Percentiles rank a stretch among this genome's conserved stretches.
Conservation (phyloP, 148 eudicot genomes). For the Beta vulgaris region DNA sequence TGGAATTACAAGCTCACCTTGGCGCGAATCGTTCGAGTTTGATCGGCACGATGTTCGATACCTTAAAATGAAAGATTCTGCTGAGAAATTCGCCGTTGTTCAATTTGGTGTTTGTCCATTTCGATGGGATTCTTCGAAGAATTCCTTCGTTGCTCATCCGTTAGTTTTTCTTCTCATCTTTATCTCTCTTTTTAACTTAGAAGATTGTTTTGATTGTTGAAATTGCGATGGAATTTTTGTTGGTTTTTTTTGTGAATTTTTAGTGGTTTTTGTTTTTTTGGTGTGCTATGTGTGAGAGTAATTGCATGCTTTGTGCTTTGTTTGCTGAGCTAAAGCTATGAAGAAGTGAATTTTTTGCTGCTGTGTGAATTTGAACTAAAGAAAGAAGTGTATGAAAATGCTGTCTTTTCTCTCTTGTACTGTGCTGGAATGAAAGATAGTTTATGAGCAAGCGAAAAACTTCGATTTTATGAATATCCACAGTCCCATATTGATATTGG, state of each 20-base stretch:
- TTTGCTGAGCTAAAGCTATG: too few species aligned
- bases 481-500: neutral
- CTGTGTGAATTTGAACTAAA: too few species aligned
- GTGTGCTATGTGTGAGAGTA: too few species aligned
- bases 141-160: slow-evolving; percentile 80
- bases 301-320: too few species aligned
- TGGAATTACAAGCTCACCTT: slow-evolving; percentile 79
- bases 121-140: slow-evolving; percentile 58
- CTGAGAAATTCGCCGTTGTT: slow-evolving; percentile 79
- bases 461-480: neutral
- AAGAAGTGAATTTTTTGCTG: too few species aligned
- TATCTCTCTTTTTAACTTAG: neutral
- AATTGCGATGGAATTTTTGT: neutral
- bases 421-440: neutral
- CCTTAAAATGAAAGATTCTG: slow-evolving; percentile 81
- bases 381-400: too few species aligned
- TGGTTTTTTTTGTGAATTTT: neutral
- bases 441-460: neutral
- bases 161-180: slow-evolving; percentile 32
- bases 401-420: neutral
- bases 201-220: neutral
- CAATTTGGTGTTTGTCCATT: slow-evolving; percentile 98
- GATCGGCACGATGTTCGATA: slow-evolving; percentile 67
- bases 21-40: slow-evolving; percentile 78
- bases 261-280: too few species aligned